Conservation (phyloP, 805 yeast species). For the Kazachstania martiniae region DNA sequence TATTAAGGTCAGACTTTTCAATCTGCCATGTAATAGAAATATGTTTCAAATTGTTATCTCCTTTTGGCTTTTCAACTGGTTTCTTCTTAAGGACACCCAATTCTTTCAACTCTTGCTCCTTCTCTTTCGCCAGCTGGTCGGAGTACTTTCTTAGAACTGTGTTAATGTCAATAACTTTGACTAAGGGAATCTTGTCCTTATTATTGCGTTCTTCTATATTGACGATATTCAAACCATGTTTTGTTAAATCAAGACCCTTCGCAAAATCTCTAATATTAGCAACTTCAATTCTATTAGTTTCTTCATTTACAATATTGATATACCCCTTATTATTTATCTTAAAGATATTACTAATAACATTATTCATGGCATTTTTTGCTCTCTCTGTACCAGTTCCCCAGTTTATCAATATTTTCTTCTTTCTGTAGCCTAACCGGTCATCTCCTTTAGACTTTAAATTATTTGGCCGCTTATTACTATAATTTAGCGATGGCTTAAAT, state of each 20-base stretch:
- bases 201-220: slow-evolving; percentile 13
- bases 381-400: slow-evolving; percentile 26
- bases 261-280: slow-evolving; percentile 17
- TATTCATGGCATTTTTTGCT: slow-evolving; percentile 22
- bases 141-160: slow-evolving; percentile 21
- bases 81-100: slow-evolving; percentile 12
- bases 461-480: neutral
- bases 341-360: slow-evolving; percentile 12
- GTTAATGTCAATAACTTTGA: slow-evolving; percentile 18
- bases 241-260: slow-evolving; percentile 18
- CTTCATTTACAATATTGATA: slow-evolving; percentile 15
- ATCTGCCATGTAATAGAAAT: slow-evolving; percentile 48
- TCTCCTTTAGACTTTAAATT: neutral
- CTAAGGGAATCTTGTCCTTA: slow-evolving; percentile 14
- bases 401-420: slow-evolving; percentile 8
- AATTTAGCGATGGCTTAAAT: too few species aligned
- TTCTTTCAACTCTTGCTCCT: slow-evolving; percentile 16
- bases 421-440: too few species aligned
- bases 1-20: slow-evolving; percentile 38
- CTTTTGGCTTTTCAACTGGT: slow-evolving; percentile 8
- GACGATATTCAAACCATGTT: slow-evolving; percentile 17
- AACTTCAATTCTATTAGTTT: slow-evolving; percentile 11
- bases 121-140: slow-evolving; percentile 18
- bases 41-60: slow-evolving; percentile 31
- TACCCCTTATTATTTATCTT: slow-evolving; percentile 17